A percentile compares a stretch with the other conserved stretches of the same genome.
Conservation (phyloP, 1,284 basidiomycete species). For the Sanghuangporus weigelae region DNA sequence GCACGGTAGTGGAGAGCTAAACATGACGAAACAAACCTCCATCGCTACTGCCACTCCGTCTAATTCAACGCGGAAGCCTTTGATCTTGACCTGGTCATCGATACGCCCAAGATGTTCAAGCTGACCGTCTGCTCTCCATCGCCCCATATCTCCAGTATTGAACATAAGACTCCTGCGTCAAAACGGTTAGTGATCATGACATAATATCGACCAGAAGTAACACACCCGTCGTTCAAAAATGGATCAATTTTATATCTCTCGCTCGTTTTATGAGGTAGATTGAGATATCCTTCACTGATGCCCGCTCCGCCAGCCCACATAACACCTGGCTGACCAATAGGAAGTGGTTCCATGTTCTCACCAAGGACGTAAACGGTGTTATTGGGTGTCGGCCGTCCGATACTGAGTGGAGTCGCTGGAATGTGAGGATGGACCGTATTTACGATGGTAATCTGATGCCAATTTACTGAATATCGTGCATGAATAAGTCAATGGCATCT, state of each 20-base stretch:
- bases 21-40: conserved; percentile 34
- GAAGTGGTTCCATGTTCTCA: conserved; percentile 43
- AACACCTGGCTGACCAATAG: conserved; percentile 47
- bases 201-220: not conserved
- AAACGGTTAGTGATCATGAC: not conserved
- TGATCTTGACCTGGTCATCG: conserved; percentile 52
- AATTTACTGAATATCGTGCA: not conserved
- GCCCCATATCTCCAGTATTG: conserved; percentile 54
- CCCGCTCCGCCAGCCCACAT: conserved; percentile 59
- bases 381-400: conserved; percentile 54
- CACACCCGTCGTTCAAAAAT: conserved; percentile 46
- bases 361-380: conserved; percentile 54
- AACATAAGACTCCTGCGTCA: conserved; percentile 45
- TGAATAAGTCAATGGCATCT: conserved; percentile 10
- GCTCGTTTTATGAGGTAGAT: conserved; percentile 47
- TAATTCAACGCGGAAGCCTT: conserved; percentile 59
- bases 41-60: conserved; percentile 55
- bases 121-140: conserved; percentile 47
- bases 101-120: conserved; percentile 52
- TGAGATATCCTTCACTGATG: conserved; percentile 48
- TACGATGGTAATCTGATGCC: conserved; percentile 48
- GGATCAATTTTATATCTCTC: conserved; percentile 48
- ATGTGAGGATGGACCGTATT: conserved; percentile 51
- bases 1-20: conserved; percentile 3
- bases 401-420: conserved; percentile 38